Base-by-base conservation (phyloP, 2,329 filamentous ascomycete species). In the Botrytis porri region DNA sequence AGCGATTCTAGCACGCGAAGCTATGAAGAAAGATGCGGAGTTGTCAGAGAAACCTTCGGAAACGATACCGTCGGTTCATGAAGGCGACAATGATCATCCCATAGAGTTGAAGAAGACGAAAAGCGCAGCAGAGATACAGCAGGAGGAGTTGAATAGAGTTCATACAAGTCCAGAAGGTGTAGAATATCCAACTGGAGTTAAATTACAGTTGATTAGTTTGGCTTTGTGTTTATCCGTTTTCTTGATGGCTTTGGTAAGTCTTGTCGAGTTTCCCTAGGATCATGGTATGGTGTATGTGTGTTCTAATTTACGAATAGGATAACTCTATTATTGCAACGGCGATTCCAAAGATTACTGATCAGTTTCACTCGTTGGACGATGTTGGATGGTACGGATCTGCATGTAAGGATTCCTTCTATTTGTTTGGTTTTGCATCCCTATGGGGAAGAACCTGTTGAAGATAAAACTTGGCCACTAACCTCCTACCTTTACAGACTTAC, bases 351-450 rank as follows among this genome's bases (percentile, higher is more conserved):
- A 88, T 88, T 77, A 88, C 87, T 1, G 84, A 80, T 66, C 67
- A 86, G 83, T 79, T 88, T 86, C 78, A 87, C 83, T 41, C 84
- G 83, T 75, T 83, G 83, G 80, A 84, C 82, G 25, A 80, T 81
- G 74, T 85, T 22, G 85, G 86, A 37, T 90, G 88, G 88, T 90
- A 90, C 75, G 87, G 86, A 6, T 84, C 86, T 35, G 86, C 86
- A 65, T 88, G 85, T 76, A 86, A 87, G 80, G 29, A 14, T 16
- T 35, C 18, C 81, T 87, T 16, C 10, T 39, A 48, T 51, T 45
- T 18, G 29, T 3, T n/a, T 37, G 51, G 14, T 45, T 39, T 60
- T 60, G 16, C 37, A 22, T 22, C 37, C 10, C 48, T 5, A 32
- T 57, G 35, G 48, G 64, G 22, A 67, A 67, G 35, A 32, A 67